These are phyloP conservation scores for Zygosaccharomyces bailii DNA, from an alignment of 805 yeast species.

Conservation along the genomic window DNA sequence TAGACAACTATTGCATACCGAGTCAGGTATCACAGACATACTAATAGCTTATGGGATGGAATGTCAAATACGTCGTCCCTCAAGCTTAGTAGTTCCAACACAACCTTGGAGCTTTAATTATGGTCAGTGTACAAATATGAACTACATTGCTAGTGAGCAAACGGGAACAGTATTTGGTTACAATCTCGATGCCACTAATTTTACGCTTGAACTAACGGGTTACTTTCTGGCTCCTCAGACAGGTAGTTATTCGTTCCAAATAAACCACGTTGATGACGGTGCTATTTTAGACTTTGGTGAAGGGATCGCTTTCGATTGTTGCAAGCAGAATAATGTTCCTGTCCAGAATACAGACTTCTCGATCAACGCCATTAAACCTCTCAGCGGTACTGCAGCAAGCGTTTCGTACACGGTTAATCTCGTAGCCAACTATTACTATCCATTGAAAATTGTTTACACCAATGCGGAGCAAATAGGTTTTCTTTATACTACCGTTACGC, in stretches of 20 bases:
- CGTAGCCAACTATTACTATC: conserved; percentile 18
- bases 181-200: conserved; percentile 19
- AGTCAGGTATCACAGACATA: conserved; percentile 1
- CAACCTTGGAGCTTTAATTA: background rate
- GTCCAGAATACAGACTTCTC: conserved; percentile 8
- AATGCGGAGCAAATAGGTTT: conserved; percentile 11
- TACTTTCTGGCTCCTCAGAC: conserved; percentile 29
- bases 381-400: background rate
- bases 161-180: conserved; percentile 17
- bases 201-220: conserved; percentile 30
- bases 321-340: conserved; percentile 18
- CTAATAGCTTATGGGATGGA: background rate
- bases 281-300: conserved; percentile 33
- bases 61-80: background rate
- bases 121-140: background rate
- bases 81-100: background rate
- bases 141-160: background rate
- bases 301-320: conserved; percentile 36
- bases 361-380: conserved; percentile 11
- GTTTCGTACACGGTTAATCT: background rate
- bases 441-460: conserved; percentile 20
- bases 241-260: conserved; percentile 32
- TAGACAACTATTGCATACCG: background rate
- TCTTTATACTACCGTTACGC: conserved; percentile 10
- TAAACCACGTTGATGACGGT: conserved; percentile 34